Evolutionary conservation across 345 rosid genomes (phyloP), one percentile per base, ranked within the genome.

Genomic region (Populus alba): DNA sequence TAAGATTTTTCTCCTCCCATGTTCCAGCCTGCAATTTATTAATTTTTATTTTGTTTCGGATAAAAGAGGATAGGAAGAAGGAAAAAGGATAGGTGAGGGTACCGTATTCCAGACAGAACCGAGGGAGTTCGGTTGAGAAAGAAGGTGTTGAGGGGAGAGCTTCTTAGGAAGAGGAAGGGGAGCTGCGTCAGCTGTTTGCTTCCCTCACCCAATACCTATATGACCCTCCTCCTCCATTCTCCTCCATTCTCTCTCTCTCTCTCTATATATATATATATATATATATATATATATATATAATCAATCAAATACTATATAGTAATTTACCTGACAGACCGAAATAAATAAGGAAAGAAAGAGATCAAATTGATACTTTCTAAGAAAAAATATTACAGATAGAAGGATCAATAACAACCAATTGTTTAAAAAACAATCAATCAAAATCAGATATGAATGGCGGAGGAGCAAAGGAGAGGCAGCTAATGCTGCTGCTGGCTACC

Each of bases 1-100:
- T 93, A 72, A 95, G 92, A 81, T 74, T 91, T 73, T 93, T 95
- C 81, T 95, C 98, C 85, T 95, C 99, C 99, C 99, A 95, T 69
- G 99, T 95, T 47, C 98, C 99, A 37, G 98, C 99, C 99, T 95
- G 72, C 10, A 66, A 33, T 33, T 33, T 33, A 33, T 33, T 33
- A 4, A 33, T 33, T 33, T 33, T 4, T 33, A 33, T 33, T 33
- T 33, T 33, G 37, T 33, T 33, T 33, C 37, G 37, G 20, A 11
- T 23, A 8, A 7, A 72, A 4, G 13, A 47, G 15, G 5, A 22
- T 1, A 23, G 70, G 10, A 68, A n/a, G 18, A 55, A 5, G 49
- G 11, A 20, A 55, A 20, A 15, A n/a, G 38, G 16, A 2, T 20
- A 1, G 27, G 25, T 4, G 25, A 4, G 35, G 22, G 66, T 84